These are phyloP conservation scores for Metschnikowia lachancei DNA, from an alignment of 805 yeast species.

Conservation along the genomic window DNA sequence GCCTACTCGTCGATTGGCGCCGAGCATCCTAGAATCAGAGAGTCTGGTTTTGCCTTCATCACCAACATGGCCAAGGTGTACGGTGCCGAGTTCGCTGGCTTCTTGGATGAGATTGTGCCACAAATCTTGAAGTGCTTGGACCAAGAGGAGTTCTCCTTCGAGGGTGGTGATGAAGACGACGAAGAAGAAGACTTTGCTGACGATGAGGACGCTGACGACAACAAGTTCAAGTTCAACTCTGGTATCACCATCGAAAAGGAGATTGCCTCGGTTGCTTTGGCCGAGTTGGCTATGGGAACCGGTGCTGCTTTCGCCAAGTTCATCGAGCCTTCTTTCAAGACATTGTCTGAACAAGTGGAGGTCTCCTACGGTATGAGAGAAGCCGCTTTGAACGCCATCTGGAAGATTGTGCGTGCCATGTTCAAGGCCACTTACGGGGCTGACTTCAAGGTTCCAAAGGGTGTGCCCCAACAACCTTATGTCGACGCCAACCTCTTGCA, in stretches of 20 bases:
- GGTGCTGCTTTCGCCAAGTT: conserved; percentile 75
- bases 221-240: conserved; percentile 82
- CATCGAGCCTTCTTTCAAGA: conserved; percentile 64
- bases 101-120: conserved; percentile 79
- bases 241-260: conserved; percentile 96
- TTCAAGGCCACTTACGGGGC: conserved; percentile 51
- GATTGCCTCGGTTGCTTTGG: conserved; percentile 85
- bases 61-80: conserved; percentile 93
- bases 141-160: conserved; percentile 79
- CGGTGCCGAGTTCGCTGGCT: conserved; percentile 84
- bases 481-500: conserved; percentile 56
- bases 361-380: conserved; percentile 91
- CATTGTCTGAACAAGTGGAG: conserved; percentile 67
- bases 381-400: conserved; percentile 75
- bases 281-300: conserved; percentile 86
- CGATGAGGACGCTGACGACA: conserved; percentile 49
- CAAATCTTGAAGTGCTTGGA: conserved; percentile 78
- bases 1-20: conserved; percentile 77
- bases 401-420: conserved; percentile 79
- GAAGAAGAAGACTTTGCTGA: conserved; percentile 55
- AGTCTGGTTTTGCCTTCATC: conserved; percentile 90
- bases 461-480: conserved; percentile 59
- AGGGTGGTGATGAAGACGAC: conserved; percentile 48
- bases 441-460: conserved; percentile 53
- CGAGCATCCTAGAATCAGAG: conserved; percentile 83